Base-by-base conservation (phyloP, 495 filamentous ascomycete genomes). In the Parachaetomium inaequale region DNA sequence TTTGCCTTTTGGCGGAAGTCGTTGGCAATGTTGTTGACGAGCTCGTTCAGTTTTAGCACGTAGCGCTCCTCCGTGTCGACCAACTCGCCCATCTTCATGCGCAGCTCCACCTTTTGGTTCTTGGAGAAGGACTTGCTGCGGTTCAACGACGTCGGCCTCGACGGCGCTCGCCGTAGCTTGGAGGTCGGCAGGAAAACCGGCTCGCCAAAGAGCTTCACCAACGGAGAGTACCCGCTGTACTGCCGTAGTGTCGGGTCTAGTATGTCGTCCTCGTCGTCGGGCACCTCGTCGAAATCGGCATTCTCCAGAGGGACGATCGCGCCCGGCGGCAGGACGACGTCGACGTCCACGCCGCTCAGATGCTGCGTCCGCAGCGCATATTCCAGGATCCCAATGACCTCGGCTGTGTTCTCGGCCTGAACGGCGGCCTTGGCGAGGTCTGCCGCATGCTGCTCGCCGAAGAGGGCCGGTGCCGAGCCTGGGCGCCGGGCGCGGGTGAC, bases 1-100 rank as follows among this genome's bases (percentile, higher is more conserved):
- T 81, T 87, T 11, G 87, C 86, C 57, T 85, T 89, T 64, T 82
- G 72, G 36, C 85, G 86, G 68, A 89, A 92, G 55, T 93, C 89
- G 55, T 85, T 82, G 23, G 83, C 82, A 19, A 96, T 82, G 63
- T 85, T 84, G 55, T 89, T 85, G 46, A 95, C 86, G 50, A 98
- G 78, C 49, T 92, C 87, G 63, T 88, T 84, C 38, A 98, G 67
- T 69, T 96, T 96, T 69, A 81, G 78, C 34, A 98, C 91, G 74
- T 97, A 99, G 67, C 90, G 85, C 68, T 93, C 91, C 74, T 99
- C 94, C 0, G 94, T 99, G 67, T 96, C 91, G 28, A 96, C 83
- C 59, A 98, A 70, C 72, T 99, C 94, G 64, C 86, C 89, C 85
- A 99, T 88, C 69, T 96, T 92, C 63, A 90, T 85, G 55, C 92